Conservation (phyloP, 106 monocot species). For the Acorus calamus region DNA sequence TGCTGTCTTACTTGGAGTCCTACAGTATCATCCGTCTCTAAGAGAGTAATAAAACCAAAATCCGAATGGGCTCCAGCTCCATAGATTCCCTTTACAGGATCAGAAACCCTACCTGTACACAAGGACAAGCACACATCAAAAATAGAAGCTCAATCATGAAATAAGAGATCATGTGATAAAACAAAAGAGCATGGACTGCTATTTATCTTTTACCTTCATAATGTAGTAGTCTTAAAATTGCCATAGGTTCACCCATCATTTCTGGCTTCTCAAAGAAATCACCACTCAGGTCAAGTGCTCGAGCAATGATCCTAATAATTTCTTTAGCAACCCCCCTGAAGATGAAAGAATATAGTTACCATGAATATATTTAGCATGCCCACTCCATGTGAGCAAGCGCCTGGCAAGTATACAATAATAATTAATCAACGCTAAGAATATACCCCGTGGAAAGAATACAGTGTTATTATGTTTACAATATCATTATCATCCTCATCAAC, state of each 20-base stretch:
- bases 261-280: conserved; percentile 62
- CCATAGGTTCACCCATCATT: conserved; percentile 88
- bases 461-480: too few species aligned
- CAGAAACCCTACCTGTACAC: conserved; percentile 44
- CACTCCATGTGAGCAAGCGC: too few species aligned
- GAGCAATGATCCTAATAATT: conserved; percentile 78
- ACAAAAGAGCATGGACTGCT: conserved; percentile 6
- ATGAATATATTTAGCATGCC: too few species aligned
- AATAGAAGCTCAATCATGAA: not conserved
- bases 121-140: not conserved
- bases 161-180: not conserved
- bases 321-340: conserved; percentile 68
- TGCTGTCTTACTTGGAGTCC: conserved; percentile 64
- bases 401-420: too few species aligned
- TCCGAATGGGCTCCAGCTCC: conserved; percentile 96
- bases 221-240: conserved; percentile 70
- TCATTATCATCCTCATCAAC: too few species aligned
- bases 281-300: conserved; percentile 76
- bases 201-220: conserved; percentile 63
- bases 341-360: too few species aligned
- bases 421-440: too few species aligned
- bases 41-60: conserved; percentile 81
- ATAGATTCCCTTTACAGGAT: conserved; percentile 68
- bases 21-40: conserved; percentile 77
- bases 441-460: too few species aligned